Evolutionary conservation across 75 land plant species (phyloP), one percentile per base, ranked within the genome.

Genomic region (Ceratopteris richardii): DNA sequence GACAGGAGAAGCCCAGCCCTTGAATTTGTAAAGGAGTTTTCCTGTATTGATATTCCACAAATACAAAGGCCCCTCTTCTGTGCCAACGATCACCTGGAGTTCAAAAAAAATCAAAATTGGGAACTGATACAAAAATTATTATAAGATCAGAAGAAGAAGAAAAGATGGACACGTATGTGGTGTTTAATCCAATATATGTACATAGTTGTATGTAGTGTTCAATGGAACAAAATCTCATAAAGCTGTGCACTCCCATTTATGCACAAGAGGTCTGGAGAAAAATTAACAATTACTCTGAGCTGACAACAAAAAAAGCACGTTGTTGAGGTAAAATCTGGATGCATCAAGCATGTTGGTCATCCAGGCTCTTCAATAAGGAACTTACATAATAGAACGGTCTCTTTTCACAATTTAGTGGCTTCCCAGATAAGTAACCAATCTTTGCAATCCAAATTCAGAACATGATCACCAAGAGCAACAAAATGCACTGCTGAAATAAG

Each of bases 251-350:
- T n/a, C n/a, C n/a, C n/a, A n/a, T n/a, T n/a, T n/a, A n/a, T n/a
- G n/a, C n/a, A n/a, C n/a, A n/a, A n/a, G n/a, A n/a, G n/a, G n/a
- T n/a, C n/a, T n/a, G n/a, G n/a, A n/a, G n/a, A n/a, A n/a, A n/a
- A n/a, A n/a, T n/a, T n/a, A n/a, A n/a, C n/a, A n/a, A n/a, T n/a
- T n/a, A n/a, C n/a, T n/a, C n/a, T n/a, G n/a, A n/a, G n/a, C n/a
- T n/a, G n/a, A n/a, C n/a, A n/a, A n/a, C n/a, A n/a, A n/a, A 20
- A 30, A 31, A 50, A 27, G 19, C 52, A 91, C 91, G 78, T 94
- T 94, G 78, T 94, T 88, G 6, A 94, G 76, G 64, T 94, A 94
- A 59, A 96, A 54, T 94, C 96, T 14, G 98, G 98, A 75, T 94
- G 98, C 84, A 89, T 76, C 7, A 94, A 64, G 59, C 96, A 94